Conservation (phyloP, 805 yeast species). For the Candida caryicola region DNA sequence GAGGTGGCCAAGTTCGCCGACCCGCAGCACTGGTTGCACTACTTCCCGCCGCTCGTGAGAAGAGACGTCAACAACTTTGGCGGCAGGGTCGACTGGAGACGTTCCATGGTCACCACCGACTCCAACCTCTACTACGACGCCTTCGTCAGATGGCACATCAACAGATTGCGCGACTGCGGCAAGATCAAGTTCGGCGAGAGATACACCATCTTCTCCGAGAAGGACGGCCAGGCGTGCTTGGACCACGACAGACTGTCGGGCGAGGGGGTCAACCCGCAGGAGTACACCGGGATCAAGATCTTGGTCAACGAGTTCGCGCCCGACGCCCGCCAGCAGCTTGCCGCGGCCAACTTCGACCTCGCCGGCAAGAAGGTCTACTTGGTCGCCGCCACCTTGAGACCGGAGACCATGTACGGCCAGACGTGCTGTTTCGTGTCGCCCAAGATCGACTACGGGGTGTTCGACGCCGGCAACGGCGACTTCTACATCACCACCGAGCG, state of each 20-base stretch:
- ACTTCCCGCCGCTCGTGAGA: conserved; percentile 88
- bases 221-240: conserved; percentile 99
- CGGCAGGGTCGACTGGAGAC: conserved; percentile 96
- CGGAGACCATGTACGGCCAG: conserved; percentile 99
- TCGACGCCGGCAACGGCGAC: conserved; percentile 71
- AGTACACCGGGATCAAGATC: conserved; percentile 91
- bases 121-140: conserved; percentile 93
- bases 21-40: conserved; percentile 84
- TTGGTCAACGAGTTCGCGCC: conserved; percentile 58
- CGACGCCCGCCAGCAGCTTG: conserved; percentile 53
- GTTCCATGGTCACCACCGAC: conserved; percentile 93
- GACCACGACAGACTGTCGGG: conserved; percentile 98
- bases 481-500: conserved; percentile 87
- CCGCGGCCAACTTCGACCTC: conserved; percentile 45
- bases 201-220: conserved; percentile 94
- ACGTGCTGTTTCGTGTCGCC: conserved; percentile 98
- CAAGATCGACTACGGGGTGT: conserved; percentile 86
- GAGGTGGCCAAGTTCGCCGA: conserved; percentile 89
- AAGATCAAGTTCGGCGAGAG: conserved; percentile 98
- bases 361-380: conserved; percentile 66
- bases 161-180: conserved; percentile 75
- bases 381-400: conserved; percentile 96
- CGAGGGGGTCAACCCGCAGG: conserved; percentile 96
- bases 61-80: conserved; percentile 79
- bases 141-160: conserved; percentile 95